phyloP scores from a whole-genome alignment of 805 yeast species.

The Kuraishia hungarica region DNA sequence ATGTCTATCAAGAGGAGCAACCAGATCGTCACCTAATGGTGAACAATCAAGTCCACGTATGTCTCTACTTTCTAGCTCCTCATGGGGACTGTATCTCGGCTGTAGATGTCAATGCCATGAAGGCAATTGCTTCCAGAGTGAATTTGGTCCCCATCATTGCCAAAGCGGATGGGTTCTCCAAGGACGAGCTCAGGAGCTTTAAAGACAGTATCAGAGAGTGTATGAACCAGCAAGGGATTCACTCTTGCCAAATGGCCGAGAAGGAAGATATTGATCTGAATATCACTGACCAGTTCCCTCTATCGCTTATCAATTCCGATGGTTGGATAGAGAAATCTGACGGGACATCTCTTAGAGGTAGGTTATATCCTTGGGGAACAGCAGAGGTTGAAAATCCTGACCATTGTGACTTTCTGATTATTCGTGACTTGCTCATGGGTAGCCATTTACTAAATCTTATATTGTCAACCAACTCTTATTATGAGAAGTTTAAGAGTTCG shows the following conservation, averaged over 20 bases:
- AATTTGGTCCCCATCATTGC: slow-evolving; percentile 78
- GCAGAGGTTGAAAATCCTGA: slow-evolving; percentile 72
- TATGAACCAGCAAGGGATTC: slow-evolving; percentile 46
- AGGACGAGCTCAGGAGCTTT: slow-evolving; percentile 42
- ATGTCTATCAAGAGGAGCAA: slow-evolving; percentile 71
- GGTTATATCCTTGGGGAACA: slow-evolving; percentile 79
- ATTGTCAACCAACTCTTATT: slow-evolving; percentile 67
- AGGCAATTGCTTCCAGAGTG: slow-evolving; percentile 58
- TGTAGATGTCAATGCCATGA: slow-evolving; percentile 68
- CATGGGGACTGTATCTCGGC: slow-evolving; percentile 52
- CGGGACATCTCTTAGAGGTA: slow-evolving; percentile 54
- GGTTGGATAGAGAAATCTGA: slow-evolving; percentile 31
- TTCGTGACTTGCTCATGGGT: slow-evolving; percentile 59
- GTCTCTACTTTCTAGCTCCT: slow-evolving; percentile 76
- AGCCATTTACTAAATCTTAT: slow-evolving; percentile 73
- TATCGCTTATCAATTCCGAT: slow-evolving; percentile 62
- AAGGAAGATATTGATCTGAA: slow-evolving; percentile 26
- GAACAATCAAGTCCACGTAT: slow-evolving; percentile 76
- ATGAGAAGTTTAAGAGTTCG: slow-evolving; percentile 57
- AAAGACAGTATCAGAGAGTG: slow-evolving; percentile 44
- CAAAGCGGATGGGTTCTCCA: slow-evolving; percentile 69
- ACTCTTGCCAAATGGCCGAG: slow-evolving; percentile 41
- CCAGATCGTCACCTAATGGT: slow-evolving; percentile 43
- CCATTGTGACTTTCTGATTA: slow-evolving; percentile 67
- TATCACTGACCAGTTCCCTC: slow-evolving; percentile 47